Evolutionary conservation across 2,329 filamentous ascomycete species (phyloP).

Genomic region (Helicocarpus griseus): DNA sequence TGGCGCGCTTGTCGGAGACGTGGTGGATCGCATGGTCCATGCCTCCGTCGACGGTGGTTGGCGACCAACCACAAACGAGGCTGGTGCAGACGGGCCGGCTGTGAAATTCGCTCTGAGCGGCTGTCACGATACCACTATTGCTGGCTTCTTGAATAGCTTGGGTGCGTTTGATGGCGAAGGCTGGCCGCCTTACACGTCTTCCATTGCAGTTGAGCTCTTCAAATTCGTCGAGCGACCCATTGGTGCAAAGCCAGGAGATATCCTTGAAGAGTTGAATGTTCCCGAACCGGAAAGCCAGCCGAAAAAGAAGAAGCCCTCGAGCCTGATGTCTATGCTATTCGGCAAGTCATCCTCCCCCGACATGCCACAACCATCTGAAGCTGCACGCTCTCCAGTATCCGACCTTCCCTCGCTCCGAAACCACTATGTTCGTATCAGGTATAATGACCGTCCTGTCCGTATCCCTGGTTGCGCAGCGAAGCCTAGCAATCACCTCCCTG

Average conservation of each 20-base stretch:
- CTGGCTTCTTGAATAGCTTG: constrained; percentile 63
- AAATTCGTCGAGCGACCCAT: constrained; percentile 35
- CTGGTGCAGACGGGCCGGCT: constrained; percentile 40
- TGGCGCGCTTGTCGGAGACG: constrained; percentile 71
- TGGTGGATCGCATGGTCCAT: constrained; percentile 64
- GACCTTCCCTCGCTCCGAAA: constrained; percentile 31
- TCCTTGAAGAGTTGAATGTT: constrained; percentile 19
- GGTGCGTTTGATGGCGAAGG: constrained; percentile 63
- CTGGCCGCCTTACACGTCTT: constrained; percentile 92
- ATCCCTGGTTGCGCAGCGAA: constrained; percentile 68
- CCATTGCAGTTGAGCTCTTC: constrained; percentile 87
- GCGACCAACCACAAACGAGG: constrained; percentile 45
- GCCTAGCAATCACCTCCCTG: constrained; percentile 71
- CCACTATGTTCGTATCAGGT: constrained; percentile 82
- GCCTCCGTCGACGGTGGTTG: constrained; percentile 51
- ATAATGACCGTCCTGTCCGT: constrained; percentile 75
- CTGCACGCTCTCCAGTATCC: constrained; percentile 25
- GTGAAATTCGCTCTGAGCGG: constrained; percentile 72
- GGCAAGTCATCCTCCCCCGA: constrained; percentile 11
- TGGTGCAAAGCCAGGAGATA: constrained; percentile 10
- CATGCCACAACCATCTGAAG: constrained; percentile 16
- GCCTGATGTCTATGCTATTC: constrained; percentile 24
- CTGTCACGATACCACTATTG: constrained; percentile 90
- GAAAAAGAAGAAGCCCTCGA: constrained; percentile 13
- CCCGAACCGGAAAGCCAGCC: constrained; percentile 12